Percentiles rank a stretch among this genome's conserved stretches.
phyloP scores from a whole-genome alignment of 2,329 filamentous ascomycete species.

The Emergomyces orientalis region DNA sequence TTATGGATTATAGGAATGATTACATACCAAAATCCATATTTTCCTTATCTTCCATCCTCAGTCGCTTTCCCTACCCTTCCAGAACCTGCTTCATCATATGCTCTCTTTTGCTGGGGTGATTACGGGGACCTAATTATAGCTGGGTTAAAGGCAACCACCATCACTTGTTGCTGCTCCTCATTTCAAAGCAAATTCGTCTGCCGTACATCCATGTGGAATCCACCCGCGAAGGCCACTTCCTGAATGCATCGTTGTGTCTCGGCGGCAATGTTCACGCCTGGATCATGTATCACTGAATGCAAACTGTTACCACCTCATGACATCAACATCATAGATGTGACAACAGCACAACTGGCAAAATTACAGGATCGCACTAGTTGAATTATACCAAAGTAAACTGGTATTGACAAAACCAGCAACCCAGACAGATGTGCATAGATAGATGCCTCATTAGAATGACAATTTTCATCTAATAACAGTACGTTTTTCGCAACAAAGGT shows the following conservation, averaged over 20 bases:
- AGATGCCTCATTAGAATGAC: not conserved
- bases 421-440: not conserved
- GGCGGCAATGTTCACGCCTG: not conserved
- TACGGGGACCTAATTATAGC: too few species aligned
- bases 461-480: not conserved
- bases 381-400: slow-evolving; percentile 3
- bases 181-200: not conserved
- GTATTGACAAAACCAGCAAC: not conserved
- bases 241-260: not conserved
- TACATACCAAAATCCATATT: too few species aligned
- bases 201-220: not conserved
- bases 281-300: not conserved
- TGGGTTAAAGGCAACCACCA: slow-evolving; percentile 4
- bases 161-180: slow-evolving; percentile 1
- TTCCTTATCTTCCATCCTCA: too few species aligned
- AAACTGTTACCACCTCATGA: slow-evolving; percentile 5
- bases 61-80: not conserved
- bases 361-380: not conserved
- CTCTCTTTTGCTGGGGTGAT: not conserved
- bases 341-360: not conserved
- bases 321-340: slow-evolving; percentile 8
- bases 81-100: not conserved
- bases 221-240: not conserved
- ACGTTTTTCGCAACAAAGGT: slow-evolving; percentile 7
- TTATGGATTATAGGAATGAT: too few species aligned